phyloP scores from a whole-genome alignment of 108 stramenopile genomes.

The Seminavis robusta region DNA sequence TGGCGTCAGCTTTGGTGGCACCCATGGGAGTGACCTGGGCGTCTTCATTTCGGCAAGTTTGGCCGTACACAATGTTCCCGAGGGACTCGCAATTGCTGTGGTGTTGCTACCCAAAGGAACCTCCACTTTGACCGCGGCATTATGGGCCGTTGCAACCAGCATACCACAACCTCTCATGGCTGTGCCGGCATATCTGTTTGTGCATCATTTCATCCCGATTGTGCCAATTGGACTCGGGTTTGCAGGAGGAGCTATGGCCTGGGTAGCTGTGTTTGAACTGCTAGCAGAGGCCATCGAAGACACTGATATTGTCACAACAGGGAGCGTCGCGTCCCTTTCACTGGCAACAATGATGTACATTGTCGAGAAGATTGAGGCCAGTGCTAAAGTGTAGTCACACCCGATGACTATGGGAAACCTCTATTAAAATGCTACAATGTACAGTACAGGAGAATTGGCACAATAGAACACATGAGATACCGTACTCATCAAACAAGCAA shows the following conservation, averaged over 20 bases:
- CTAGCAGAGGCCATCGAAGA: constrained; percentile 92
- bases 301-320: constrained; percentile 69
- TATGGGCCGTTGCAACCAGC: constrained; percentile 93
- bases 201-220: constrained; percentile 90
- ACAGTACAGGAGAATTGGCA: too few relatives aligned
- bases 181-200: constrained; percentile 95
- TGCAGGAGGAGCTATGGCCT: constrained; percentile 98
- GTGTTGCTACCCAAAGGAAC: constrained; percentile 89
- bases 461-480: too few relatives aligned
- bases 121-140: constrained; percentile 77
- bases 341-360: constrained; percentile 59
- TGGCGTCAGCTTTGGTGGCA: constrained; percentile 92
- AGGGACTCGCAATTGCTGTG: constrained; percentile 97
- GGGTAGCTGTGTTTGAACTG: constrained; percentile 96
- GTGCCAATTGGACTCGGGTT: constrained; percentile 97
- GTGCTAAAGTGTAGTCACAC: constrained; percentile 7
- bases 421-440: too few relatives aligned
- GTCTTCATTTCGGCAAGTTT: constrained; percentile 94
- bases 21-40: constrained; percentile 84
- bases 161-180: constrained; percentile 99
- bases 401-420: too few relatives aligned
- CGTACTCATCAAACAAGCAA: too few relatives aligned
- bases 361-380: constrained; percentile 62
- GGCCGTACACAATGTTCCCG: constrained; percentile 98
- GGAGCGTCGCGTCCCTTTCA: constrained; percentile 53